A percentile compares a stretch with the other conserved stretches of the same genome.
These are phyloP conservation scores for Xylaria sp. DNA, from an alignment of 2,329 filamentous ascomycete genomes.

Conservation along the genomic window DNA sequence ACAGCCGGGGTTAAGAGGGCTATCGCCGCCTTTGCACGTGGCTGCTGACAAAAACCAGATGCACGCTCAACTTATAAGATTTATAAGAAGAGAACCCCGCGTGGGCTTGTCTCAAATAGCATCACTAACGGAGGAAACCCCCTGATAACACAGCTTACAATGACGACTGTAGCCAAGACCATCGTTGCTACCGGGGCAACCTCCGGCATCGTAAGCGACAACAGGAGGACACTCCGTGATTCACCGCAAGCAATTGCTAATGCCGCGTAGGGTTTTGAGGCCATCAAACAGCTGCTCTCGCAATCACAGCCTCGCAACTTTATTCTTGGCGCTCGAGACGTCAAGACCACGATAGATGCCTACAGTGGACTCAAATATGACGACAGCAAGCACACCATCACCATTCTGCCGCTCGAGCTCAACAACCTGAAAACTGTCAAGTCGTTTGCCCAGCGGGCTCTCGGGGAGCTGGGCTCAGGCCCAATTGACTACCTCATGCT, in stretches of 20 bases:
- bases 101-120: neutral
- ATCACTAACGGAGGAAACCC: neutral
- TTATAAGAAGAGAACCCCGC: neutral
- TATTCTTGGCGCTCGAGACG: slow-evolving; percentile 57
- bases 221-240: neutral
- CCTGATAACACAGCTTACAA: slow-evolving; percentile 28
- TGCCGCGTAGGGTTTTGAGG: slow-evolving; percentile 55
- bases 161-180: slow-evolving; percentile 52
- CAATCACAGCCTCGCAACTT: slow-evolving; percentile 53
- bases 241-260: neutral
- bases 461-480: slow-evolving; percentile 48
- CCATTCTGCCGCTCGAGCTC: slow-evolving; percentile 56
- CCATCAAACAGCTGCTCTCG: slow-evolving; percentile 56
- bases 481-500: slow-evolving; percentile 56
- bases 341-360: slow-evolving; percentile 47
- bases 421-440: slow-evolving; percentile 51
- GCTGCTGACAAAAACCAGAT: slow-evolving; percentile 21
- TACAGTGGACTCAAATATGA: slow-evolving; percentile 51
- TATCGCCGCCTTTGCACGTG: slow-evolving; percentile 14
- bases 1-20: neutral
- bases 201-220: slow-evolving; percentile 52
- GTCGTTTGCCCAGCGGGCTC: slow-evolving; percentile 52
- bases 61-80: slow-evolving; percentile 16
- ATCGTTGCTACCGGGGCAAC: slow-evolving; percentile 57
- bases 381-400: slow-evolving; percentile 46